These are phyloP conservation scores for Solanum hybrid DNA, from an alignment of 305 asterid genomes.

Conservation along the genomic window DNA sequence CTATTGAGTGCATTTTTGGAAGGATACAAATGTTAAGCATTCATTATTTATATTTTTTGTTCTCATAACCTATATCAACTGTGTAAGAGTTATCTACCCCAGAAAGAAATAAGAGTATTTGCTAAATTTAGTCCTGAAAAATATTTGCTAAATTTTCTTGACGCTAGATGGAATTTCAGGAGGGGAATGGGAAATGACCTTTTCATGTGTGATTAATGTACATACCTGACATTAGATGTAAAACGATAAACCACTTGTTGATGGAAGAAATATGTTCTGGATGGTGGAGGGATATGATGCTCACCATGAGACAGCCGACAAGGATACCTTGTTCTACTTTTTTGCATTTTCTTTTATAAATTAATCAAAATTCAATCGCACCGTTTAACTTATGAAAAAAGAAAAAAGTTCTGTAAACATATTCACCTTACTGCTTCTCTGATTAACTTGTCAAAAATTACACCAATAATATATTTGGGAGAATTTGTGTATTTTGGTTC, in stretches of 20 bases:
- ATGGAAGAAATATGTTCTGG: not conserved
- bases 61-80: not conserved
- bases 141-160: not conserved
- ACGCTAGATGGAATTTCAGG: not conserved
- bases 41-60: not conserved
- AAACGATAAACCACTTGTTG: not conserved
- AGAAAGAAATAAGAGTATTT: not conserved
- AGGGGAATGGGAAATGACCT: not conserved
- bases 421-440: not conserved
- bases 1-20: not conserved
- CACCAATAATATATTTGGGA: not conserved
- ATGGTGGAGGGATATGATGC: not conserved
- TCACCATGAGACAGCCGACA: not conserved
- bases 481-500: not conserved
- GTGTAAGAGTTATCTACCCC: not conserved
- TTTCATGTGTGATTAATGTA: not conserved
- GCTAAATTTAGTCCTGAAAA: not conserved
- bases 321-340: not conserved
- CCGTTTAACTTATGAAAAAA: not conserved
- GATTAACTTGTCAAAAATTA: not conserved
- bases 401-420: not conserved
- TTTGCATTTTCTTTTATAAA: not conserved
- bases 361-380: not conserved
- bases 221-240: not conserved
- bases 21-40: not conserved